Base-by-base conservation (phyloP, 2,329 filamentous ascomycete species). In the Sphaerulina vaccinii region DNA sequence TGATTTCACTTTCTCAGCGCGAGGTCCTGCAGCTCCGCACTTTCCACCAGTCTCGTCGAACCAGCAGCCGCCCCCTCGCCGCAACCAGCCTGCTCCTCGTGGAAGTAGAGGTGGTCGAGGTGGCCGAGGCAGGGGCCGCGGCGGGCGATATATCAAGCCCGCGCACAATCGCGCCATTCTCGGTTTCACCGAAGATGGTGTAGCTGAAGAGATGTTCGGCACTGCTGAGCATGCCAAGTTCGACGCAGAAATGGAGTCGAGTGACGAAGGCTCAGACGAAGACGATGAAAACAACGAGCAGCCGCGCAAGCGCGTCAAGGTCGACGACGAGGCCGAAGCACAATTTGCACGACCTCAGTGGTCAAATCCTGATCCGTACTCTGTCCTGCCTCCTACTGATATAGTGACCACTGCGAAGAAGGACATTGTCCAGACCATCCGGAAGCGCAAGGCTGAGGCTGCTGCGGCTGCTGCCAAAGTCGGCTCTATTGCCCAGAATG, bases 291-390 rank as follows among this genome's bases (percentile, higher is more conserved):
- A 65, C 16, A 58, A 60, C 3, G 62, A 62, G 9, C 57, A 51
- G 9, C 58, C 64, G 11, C 58, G 60, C 21, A 70, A 70, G 56
- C 65, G 68, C 22, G 53, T 53, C 27, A 68, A 65, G 46, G 54
- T 50, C 29, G 65, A 54, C 18, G 51, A 40, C 13, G 60, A 71
- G 37, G 67, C 65, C n/a, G 27, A 29, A 16, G 66, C 51, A 10
- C 55, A 48, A 16, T 55, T 71, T 36, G 65, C 66, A 5, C 67
- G 68, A 4, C 90, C 90, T 2, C 90, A 87, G 69, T 97, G 92
- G 92, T 96, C 90, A 3, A 97, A 97, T 62, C 91, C 92, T 3
- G 92, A 97, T 68, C 90, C 91, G 0, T 96, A 97, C 70, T 95
- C 89, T 5, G 87, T 83, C 2, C 76, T 96, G 8, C 92, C 92